These are phyloP conservation scores for Pezizomycotina sp. DNA, from an alignment of 2,329 filamentous ascomycete genomes.

Conservation along the genomic window DNA sequence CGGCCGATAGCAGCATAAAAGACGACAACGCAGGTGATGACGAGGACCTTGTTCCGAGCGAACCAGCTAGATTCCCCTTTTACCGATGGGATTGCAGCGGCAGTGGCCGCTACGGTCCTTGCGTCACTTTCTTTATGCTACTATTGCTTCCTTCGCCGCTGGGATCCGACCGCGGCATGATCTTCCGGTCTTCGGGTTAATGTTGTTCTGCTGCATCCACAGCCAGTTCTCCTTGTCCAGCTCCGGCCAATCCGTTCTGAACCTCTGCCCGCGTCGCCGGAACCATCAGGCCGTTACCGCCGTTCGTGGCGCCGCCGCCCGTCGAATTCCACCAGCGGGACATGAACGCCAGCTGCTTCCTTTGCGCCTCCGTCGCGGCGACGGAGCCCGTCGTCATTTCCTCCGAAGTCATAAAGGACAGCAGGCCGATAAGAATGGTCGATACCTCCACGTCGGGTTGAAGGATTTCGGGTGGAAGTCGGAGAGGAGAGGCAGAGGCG, in stretches of 20 bases:
- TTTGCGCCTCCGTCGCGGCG: conserved; percentile 57
- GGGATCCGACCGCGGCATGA: conserved; percentile 3
- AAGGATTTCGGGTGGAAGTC: conserved; percentile 97
- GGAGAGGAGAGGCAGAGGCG: conserved; percentile 80
- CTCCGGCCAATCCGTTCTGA: conserved; percentile 76
- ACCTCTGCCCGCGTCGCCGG: conserved; percentile 87
- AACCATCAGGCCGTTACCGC: conserved; percentile 43
- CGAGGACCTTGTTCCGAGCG: conserved; percentile 15
- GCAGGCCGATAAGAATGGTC: conserved; percentile 81
- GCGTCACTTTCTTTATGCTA: conserved; percentile 9
- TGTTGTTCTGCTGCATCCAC: conserved; percentile 71
- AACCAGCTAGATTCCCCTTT: too few relatives aligned
- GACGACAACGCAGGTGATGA: conserved; percentile 10
- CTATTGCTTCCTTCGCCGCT: conserved; percentile 1
- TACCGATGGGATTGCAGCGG: too few relatives aligned
- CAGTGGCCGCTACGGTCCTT: too few relatives aligned
- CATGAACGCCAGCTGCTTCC: conserved; percentile 57
- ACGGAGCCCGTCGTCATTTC: conserved; percentile 96
- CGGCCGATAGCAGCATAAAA: conserved; percentile 15
- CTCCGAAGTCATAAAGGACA: conserved; percentile 96
- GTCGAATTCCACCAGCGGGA: conserved; percentile 96
- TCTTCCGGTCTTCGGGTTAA: conserved; percentile 58
- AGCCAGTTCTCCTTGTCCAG: conserved; percentile 76
- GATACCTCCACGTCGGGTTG: conserved; percentile 96
- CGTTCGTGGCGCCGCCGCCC: conserved; percentile 57